Evolutionary conservation across 2,329 filamentous ascomycete genomes (phyloP), one percentile per base, ranked within the genome.

Genomic region (Hypoxylon sp.): DNA sequence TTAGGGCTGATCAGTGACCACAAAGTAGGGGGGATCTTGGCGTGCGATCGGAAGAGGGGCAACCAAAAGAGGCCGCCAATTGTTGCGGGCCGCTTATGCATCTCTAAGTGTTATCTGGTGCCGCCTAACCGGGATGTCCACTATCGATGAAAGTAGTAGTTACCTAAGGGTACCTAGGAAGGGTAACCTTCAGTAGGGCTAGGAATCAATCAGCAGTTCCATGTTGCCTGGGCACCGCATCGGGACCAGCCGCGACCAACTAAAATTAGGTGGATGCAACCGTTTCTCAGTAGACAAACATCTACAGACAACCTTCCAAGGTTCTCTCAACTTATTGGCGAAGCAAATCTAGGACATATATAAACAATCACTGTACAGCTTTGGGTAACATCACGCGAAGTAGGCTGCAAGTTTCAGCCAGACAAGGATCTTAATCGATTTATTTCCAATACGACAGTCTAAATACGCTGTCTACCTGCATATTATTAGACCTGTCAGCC

Each of bases 1-100:
- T 60, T 67, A 66, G 63, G 63, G 63, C 63, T 66, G 54, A 59
- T 59, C 12, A 51, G 59, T 66, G 54, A 59, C 55, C 12, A 51
- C 21, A 7, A 23, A 19, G 45, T 30, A 25, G 23, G 46, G 27
- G 5, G 27, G 30, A 8, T 48, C 55, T 63, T 59, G 61, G 54
- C 61, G 21, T 45, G 50, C 25, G 53, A 58, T 50, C 12, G 3
- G 45, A 30, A 45, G 37, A 16, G 41, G 55, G 48, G 43, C 41
- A n/a, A n/a, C n/a, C n/a, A 57, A 53, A 21, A 46, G 61, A 63
- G 61, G 61, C 61, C 61, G 61, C 61, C 61, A 43, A 45, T n/a
- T n/a, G 11, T 8, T 25, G n/a, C 32, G 12, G 32, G 48, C 34
- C 54, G 39, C 8, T 58, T 50, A 54, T 47, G 61, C 41, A 52